Conservation (phyloP, 2,329 filamentous ascomycete genomes). For the Hymenoscyphus occultus region DNA sequence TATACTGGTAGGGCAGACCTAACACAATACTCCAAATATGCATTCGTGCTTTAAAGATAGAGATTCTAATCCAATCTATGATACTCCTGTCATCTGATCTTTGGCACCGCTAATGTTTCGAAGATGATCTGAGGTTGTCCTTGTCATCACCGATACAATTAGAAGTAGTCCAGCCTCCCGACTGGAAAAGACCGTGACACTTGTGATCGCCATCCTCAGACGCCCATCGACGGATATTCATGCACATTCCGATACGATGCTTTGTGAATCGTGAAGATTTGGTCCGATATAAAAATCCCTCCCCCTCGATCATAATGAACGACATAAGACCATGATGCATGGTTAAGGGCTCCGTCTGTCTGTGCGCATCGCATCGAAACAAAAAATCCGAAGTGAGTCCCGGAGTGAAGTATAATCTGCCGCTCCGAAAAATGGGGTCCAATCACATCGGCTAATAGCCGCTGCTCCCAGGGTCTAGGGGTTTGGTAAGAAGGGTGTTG, state of each 20-base stretch:
- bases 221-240: not conserved
- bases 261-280: conserved; percentile 1
- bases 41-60: too few relatives aligned
- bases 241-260: not conserved
- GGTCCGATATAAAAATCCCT: not conserved
- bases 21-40: too few relatives aligned
- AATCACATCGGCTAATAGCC: not conserved
- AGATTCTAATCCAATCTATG: too few relatives aligned
- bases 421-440: not conserved
- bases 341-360: not conserved
- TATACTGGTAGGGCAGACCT: too few relatives aligned
- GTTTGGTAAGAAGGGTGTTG: not conserved
- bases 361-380: not conserved
- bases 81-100: not conserved
- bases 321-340: not conserved
- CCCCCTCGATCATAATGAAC: conserved; percentile 1
- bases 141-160: not conserved
- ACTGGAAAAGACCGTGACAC: not conserved
- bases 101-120: not conserved
- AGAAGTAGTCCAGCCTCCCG: not conserved
- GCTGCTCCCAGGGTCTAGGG: not conserved
- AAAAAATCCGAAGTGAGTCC: not conserved
- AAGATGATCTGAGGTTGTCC: not conserved
- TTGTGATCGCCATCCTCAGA: conserved; percentile 3
- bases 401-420: conserved; percentile 1